Evolutionary conservation across 179 eudicot genomes (phyloP).

Genomic region (Nepenthes alata): DNA sequence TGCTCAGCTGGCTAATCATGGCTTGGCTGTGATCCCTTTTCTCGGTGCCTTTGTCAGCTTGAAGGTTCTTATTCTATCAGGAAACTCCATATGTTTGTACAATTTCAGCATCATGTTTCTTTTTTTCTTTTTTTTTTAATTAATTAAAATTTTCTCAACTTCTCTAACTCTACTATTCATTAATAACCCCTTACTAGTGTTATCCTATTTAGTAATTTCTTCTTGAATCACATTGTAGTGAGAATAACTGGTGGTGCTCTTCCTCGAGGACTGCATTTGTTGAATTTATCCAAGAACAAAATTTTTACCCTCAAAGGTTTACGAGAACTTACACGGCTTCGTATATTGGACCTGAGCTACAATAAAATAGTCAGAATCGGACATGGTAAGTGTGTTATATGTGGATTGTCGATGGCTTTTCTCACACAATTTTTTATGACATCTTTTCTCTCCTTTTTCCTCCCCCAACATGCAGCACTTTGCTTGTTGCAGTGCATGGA

Average conservation of each 20-base stretch:
- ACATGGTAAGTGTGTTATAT: constrained; percentile 51
- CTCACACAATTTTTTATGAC: background rate
- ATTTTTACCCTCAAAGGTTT: constrained; percentile 79
- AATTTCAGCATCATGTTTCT: background rate
- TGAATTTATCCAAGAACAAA: constrained; percentile 75
- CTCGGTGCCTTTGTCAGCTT: constrained; percentile 82
- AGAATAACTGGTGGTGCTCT: constrained; percentile 85
- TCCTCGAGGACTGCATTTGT: constrained; percentile 79
- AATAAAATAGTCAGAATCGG: constrained; percentile 80
- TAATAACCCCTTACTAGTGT: background rate
- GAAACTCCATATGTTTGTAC: constrained; percentile 73
- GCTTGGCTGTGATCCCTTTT: constrained; percentile 73
- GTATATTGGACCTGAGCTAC: constrained; percentile 83
- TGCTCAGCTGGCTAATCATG: constrained; percentile 79
- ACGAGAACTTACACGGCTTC: constrained; percentile 84
- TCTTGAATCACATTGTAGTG: constrained; percentile 26
- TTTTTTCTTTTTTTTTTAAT: constrained; percentile 1
- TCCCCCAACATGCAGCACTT: too few relatives aligned
- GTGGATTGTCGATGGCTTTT: constrained; percentile 2
- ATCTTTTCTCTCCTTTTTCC: background rate
- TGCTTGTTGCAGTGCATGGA: too few relatives aligned
- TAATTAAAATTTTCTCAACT: background rate
- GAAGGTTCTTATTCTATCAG: constrained; percentile 71
- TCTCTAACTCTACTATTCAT: background rate
- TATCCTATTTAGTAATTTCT: background rate